phyloP scores from a whole-genome alignment of 2,329 filamentous ascomycete genomes.

The Hirsutella thompsonii region DNA sequence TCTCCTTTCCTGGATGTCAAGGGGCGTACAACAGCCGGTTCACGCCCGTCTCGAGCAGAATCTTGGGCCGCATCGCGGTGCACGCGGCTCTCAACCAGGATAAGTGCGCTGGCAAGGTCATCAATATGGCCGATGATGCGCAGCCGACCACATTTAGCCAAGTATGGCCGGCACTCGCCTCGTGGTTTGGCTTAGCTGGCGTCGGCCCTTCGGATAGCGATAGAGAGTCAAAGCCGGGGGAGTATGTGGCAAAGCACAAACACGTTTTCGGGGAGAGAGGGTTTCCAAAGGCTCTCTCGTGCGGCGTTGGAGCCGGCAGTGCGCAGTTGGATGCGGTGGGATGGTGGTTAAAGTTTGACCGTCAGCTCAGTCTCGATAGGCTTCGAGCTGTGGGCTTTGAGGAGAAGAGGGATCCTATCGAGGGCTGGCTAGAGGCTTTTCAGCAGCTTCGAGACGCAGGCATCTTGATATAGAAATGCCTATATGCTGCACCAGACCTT shows the following conservation, averaged over 20 bases:
- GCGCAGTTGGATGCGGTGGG: slow-evolving; percentile 29
- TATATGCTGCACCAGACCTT: no score
- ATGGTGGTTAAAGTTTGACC: slow-evolving; percentile 32
- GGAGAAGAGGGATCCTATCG: slow-evolving; percentile 21
- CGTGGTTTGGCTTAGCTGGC: slow-evolving; percentile 19
- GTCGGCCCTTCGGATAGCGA: slow-evolving; percentile 7
- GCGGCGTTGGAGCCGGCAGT: slow-evolving; percentile 22
- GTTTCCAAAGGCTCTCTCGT: slow-evolving; percentile 10
- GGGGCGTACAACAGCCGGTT: slow-evolving; percentile 12
- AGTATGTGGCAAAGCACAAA: slow-evolving; percentile 16
- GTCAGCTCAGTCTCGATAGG: slow-evolving; percentile 28
- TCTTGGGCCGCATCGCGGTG: slow-evolving; percentile 15
- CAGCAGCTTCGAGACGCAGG: slow-evolving; percentile 25
- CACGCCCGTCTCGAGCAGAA: slow-evolving; percentile 18
- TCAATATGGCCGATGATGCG: slow-evolving; percentile 19
- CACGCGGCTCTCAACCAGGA: slow-evolving; percentile 15
- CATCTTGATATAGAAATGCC: no score
- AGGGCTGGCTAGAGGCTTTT: slow-evolving; percentile 30
- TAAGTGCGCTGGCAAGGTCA: slow-evolving; percentile 14
- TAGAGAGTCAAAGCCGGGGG: slow-evolving; percentile 10
- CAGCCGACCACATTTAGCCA: slow-evolving; percentile 14
- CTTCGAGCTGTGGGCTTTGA: slow-evolving; percentile 25
- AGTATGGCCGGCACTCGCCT: slow-evolving; percentile 16
- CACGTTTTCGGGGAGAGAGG: slow-evolving; percentile 15
- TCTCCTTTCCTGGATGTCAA: slow-evolving; percentile 17